phyloP scores from a whole-genome alignment of 2,329 filamentous ascomycete genomes.

The Aspergillus sp. region DNA sequence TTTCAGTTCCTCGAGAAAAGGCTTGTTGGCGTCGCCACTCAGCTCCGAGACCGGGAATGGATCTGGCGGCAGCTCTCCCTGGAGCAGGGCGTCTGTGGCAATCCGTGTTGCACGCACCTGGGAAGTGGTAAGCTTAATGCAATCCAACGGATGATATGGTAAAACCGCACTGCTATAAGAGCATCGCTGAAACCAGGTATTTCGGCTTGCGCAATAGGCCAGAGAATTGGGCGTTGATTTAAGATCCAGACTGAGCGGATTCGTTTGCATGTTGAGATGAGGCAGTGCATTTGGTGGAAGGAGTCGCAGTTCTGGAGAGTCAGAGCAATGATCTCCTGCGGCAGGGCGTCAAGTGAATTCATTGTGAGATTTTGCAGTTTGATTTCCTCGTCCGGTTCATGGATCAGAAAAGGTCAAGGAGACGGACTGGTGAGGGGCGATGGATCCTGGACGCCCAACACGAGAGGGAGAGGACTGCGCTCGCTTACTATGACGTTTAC shows the following conservation, averaged over 20 bases:
- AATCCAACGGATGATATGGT: no score
- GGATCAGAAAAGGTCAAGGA: no score
- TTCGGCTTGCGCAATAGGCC: background rate
- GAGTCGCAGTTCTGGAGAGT: background rate
- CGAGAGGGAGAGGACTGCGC: no score
- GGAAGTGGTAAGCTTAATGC: no score
- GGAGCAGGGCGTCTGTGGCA: background rate
- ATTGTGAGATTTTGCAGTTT: background rate
- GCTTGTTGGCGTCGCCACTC: background rate
- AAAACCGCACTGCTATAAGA: constrained; percentile 1
- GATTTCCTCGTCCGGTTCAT: no score
- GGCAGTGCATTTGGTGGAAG: background rate
- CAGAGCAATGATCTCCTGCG: constrained; percentile 3
- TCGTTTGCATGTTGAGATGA: background rate
- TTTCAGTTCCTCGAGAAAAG: background rate
- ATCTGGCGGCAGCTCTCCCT: constrained; percentile 1
- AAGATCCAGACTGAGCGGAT: background rate
- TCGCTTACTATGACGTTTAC: no score
- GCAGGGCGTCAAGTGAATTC: background rate
- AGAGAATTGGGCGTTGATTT: background rate
- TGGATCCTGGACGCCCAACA: no score
- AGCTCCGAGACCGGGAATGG: background rate
- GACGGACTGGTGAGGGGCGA: no score
- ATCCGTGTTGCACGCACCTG: constrained; percentile 7
- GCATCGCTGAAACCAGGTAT: constrained; percentile 4